A percentile compares a stretch with the other conserved stretches of the same genome.
These are phyloP conservation scores for Pseudogymnoascus sp. DNA, from an alignment of 2,329 filamentous ascomycete species.

Conservation along the genomic window DNA sequence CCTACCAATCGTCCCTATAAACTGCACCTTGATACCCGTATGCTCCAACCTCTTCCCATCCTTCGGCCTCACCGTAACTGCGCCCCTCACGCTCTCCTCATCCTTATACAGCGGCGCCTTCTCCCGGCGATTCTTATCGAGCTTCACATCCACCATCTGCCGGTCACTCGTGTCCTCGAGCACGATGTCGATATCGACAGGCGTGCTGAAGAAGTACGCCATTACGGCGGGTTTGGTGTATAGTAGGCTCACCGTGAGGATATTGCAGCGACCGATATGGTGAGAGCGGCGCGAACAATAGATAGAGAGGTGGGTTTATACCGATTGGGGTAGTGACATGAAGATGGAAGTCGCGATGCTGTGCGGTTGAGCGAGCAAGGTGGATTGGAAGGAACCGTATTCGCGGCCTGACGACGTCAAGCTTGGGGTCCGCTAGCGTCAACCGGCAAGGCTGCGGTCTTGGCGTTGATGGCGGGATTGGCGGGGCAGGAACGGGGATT, in stretches of 20 bases:
- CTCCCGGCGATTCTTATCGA: slow-evolving; percentile 95
- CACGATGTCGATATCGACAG: slow-evolving; percentile 97
- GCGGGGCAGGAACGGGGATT: slow-evolving; percentile 21
- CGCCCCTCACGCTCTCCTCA: slow-evolving; percentile 94
- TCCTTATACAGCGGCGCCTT: slow-evolving; percentile 97
- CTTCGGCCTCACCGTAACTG: slow-evolving; percentile 89
- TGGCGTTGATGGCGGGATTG: slow-evolving; percentile 37
- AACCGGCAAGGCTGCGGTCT: slow-evolving; percentile 41
- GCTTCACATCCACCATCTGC: slow-evolving; percentile 92
- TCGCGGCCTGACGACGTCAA: background rate
- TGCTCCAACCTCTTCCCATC: slow-evolving; percentile 97
- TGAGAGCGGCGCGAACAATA: background rate
- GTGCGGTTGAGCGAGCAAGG: slow-evolving; percentile 19
- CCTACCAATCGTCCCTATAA: slow-evolving; percentile 93
- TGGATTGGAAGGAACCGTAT: background rate
- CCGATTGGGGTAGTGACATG: background rate
- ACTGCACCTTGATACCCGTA: slow-evolving; percentile 98
- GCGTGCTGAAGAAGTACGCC: slow-evolving; percentile 98
- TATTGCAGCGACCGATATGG: background rate
- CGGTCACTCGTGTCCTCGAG: slow-evolving; percentile 92
- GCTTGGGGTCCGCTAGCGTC: slow-evolving; percentile 23
- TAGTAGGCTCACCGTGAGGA: background rate
- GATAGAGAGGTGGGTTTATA: background rate
- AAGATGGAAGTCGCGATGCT: background rate
- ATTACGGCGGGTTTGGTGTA: slow-evolving; percentile 39